These are phyloP conservation scores for Scedosporium minutisporum DNA, from an alignment of 2,329 filamentous ascomycete species.

Conservation along the genomic window DNA sequence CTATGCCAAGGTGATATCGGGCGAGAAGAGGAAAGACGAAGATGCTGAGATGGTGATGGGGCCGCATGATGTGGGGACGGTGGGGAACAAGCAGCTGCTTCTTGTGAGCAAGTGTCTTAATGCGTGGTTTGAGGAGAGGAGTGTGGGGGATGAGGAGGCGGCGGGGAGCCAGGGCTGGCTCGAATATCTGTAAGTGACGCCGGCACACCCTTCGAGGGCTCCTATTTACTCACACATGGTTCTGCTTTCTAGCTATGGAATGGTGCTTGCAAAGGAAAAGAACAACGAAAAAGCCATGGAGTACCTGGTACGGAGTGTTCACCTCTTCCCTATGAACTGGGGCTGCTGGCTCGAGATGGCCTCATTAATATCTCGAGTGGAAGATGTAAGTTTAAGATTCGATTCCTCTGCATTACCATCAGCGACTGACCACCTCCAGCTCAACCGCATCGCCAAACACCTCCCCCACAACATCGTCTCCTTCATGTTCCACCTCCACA, in stretches of 20 bases:
- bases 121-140: conserved; percentile 66
- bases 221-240: too few relatives aligned
- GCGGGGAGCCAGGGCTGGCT: conserved; percentile 78
- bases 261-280: conserved; percentile 82
- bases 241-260: conserved; percentile 54
- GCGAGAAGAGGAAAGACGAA: conserved; percentile 93
- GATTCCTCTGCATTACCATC: neutral
- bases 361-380: conserved; percentile 64
- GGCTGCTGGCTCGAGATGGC: conserved; percentile 92
- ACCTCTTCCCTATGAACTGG: conserved; percentile 92
- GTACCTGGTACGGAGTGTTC: conserved; percentile 81
- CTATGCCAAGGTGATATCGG: conserved; percentile 86
- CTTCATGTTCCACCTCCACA: conserved; percentile 87
- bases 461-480: conserved; percentile 87
- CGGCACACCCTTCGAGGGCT: neutral
- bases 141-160: conserved; percentile 47
- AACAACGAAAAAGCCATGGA: conserved; percentile 77
- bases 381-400: conserved; percentile 56
- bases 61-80: conserved; percentile 77
- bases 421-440: conserved; percentile 33
- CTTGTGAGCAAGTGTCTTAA: conserved; percentile 67
- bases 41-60: conserved; percentile 96
- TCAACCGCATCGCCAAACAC: conserved; percentile 60
- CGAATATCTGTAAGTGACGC: conserved; percentile 56
- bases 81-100: conserved; percentile 75